Evolutionary conservation across 345 rosid species (phyloP).

Genomic region (Salix purpurea): DNA sequence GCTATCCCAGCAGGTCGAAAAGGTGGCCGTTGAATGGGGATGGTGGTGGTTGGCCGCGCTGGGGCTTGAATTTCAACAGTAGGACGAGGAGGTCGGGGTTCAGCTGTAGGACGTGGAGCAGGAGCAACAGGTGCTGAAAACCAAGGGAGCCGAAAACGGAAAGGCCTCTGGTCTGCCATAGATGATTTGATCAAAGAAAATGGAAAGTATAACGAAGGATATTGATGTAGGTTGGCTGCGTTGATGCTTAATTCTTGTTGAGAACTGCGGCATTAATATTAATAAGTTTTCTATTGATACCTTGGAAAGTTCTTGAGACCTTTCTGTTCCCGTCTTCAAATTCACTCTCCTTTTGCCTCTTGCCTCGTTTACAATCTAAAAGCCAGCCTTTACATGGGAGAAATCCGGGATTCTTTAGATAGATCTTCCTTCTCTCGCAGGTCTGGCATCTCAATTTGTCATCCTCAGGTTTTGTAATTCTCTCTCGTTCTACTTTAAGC

Average conservation of each 20-base stretch:
- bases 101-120: slow-evolving; percentile 12
- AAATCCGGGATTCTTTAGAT: slow-evolving; percentile 17
- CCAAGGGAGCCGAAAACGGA: slow-evolving; percentile 66
- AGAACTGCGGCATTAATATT: slow-evolving; percentile 16
- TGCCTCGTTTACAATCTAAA: slow-evolving; percentile 23
- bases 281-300: slow-evolving; percentile 32
- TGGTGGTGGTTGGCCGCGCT: neutral
- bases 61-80: slow-evolving; percentile 26
- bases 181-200: neutral
- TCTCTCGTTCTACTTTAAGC: neutral
- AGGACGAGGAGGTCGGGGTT: slow-evolving; percentile 27
- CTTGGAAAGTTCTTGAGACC: slow-evolving; percentile 25
- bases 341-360: slow-evolving; percentile 6
- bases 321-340: slow-evolving; percentile 4
- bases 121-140: slow-evolving; percentile 14
- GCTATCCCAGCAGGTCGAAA: slow-evolving; percentile 45
- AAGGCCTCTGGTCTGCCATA: slow-evolving; percentile 46
- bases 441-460: slow-evolving; percentile 37
- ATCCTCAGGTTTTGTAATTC: neutral
- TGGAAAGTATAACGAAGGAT: no score
- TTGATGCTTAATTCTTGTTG: neutral
- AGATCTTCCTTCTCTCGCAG: slow-evolving; percentile 28
- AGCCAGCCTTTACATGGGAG: slow-evolving; percentile 10
- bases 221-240: neutral
- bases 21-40: slow-evolving; percentile 32